A percentile compares a stretch with the other conserved stretches of the same genome.
Conservation (phyloP, 176 grass and related monocot species). For the Metroxylon sagu region DNA sequence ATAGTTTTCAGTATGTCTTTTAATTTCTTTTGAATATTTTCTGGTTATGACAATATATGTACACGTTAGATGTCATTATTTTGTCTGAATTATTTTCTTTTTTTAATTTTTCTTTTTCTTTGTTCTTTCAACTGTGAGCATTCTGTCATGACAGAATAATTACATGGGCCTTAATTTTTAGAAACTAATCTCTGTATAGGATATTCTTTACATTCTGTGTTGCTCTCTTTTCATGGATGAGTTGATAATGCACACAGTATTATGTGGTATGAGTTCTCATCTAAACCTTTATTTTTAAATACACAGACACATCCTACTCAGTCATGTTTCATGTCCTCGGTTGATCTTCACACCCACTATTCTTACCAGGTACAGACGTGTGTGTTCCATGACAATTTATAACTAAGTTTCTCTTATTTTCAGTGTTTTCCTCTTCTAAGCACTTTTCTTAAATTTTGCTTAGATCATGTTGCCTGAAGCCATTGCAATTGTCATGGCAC, state of each 20-base stretch:
- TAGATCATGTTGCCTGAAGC: conserved; percentile 56
- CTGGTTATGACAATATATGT: no score
- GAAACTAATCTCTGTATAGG: no score
- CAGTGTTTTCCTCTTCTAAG: background rate
- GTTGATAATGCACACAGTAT: background rate
- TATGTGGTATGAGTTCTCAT: background rate
- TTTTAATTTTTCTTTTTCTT: no score
- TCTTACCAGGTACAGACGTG: conserved; percentile 33
- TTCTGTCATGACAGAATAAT: no score
- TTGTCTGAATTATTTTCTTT: no score
- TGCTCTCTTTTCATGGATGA: no score
- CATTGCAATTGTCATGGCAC: conserved; percentile 60
- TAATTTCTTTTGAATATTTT: no score
- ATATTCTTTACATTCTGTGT: no score
- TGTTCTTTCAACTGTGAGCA: no score
- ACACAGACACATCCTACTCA: conserved; percentile 50
- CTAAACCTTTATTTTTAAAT: conserved; percentile 3
- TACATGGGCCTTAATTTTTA: no score
- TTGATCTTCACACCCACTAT: conserved; percentile 53
- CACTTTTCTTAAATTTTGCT: conserved; percentile 9
- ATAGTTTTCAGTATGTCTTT: no score
- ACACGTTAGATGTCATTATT: no score
- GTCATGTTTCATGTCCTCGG: conserved; percentile 55
- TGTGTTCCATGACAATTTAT: background rate
- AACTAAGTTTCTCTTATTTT: conserved; percentile 3